A percentile compares a stretch with the other conserved stretches of the same genome.
Evolutionary conservation across 257 asterid genomes (phyloP).

Genomic region (Ehretia macrophylla): DNA sequence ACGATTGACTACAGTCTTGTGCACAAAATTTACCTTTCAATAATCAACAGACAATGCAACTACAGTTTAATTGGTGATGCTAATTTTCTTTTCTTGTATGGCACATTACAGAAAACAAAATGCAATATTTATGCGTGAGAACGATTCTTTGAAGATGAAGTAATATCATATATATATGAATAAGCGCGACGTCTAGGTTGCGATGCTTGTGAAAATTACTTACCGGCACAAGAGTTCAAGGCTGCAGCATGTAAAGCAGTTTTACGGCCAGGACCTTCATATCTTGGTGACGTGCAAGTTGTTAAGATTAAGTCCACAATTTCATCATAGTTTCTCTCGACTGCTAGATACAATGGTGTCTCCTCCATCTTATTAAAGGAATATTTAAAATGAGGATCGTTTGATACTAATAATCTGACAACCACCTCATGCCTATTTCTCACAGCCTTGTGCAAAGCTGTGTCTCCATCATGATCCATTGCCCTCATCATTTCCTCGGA

Average conservation of each 20-base stretch:
- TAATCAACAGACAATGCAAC: no score
- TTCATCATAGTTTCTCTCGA: neutral
- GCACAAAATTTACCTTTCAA: no score
- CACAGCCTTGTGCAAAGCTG: slow-evolving; percentile 12
- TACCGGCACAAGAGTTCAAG: neutral
- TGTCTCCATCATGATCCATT: neutral
- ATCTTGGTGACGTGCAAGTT: neutral
- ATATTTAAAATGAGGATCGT: neutral
- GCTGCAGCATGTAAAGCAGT: slow-evolving; percentile 12
- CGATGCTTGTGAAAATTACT: no score
- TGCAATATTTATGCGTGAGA: no score
- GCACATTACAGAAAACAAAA: no score
- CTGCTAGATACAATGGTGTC: slow-evolving; percentile 8
- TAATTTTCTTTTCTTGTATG: no score
- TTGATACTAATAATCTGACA: neutral
- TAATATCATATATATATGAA: no score
- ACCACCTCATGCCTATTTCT: neutral
- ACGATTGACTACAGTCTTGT: no score
- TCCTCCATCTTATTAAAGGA: neutral
- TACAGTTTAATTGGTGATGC: no score
- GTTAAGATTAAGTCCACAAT: neutral
- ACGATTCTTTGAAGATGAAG: no score
- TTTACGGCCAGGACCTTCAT: slow-evolving; percentile 3
- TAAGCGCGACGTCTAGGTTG: no score
- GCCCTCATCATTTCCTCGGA: neutral